Evolutionary conservation across 2,329 filamentous ascomycete genomes (phyloP), one percentile per base, ranked within the genome.

Genomic region (Endoconidiophora polonica): DNA sequence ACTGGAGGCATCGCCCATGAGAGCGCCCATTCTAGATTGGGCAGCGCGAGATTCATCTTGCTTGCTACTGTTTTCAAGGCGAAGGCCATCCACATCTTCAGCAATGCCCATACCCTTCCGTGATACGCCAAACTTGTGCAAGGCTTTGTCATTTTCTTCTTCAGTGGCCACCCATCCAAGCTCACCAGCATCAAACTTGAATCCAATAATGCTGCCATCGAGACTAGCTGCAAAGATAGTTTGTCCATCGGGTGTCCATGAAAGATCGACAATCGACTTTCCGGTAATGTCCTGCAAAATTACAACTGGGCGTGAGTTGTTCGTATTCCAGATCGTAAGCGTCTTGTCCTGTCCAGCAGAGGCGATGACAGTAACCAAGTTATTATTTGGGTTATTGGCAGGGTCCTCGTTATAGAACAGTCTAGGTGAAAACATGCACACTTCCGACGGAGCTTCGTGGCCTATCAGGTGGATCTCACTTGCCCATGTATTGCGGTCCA

Each of bases 261-360:
- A 79, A 48, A 98, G 70, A 65, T 98, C 91, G 1, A 87, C 93
- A 56, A 98, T 90, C 0, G 91, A 85, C 62, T 98, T 98, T 40
- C 78, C 79, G 16, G 86, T 81, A 53, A 98, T 65, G 58, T 96
- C 90, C 60, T 94, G 86, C 7, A 87, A 73, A 48, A 96, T 87
- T 18, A 95, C 81, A 18, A 96, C 81, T 0, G 91, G 91, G 20
- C 91, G 73, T 0, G 91, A 88, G 22, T 86, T 94, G 60, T 87
- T 94, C 1, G 93, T 98, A 58, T 95, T 96, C 91, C 91, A 98
- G 37, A 98, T 82, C 59, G 86, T 95, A 40, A 98, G 66, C 2
- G 88, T 91, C 65, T 95, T 96, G 62, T 98, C 91, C 59, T 94
- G 91, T 2, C 91, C 93, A 4, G 90, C 91, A 55, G 90, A 96